phyloP scores from a whole-genome alignment of 225 moss, liverwort and hornwort species.

The Neckera pumila region DNA sequence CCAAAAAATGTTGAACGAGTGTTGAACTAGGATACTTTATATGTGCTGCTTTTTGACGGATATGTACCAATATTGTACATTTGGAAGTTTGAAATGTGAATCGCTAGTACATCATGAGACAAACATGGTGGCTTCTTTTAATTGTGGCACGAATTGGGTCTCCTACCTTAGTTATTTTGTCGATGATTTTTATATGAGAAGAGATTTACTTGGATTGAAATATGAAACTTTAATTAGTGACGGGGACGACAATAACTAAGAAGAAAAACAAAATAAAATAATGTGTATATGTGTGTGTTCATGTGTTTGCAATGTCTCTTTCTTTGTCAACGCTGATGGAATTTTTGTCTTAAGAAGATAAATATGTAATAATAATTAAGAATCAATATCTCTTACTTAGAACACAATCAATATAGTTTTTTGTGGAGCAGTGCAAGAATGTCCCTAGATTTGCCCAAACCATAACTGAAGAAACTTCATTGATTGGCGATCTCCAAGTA shows the following conservation, averaged over 20 bases:
- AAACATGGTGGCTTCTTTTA: neutral
- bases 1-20: neutral
- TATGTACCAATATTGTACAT: neutral
- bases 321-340: too few species aligned
- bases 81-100: neutral
- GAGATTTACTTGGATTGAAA: neutral
- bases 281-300: neutral
- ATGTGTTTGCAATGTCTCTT: neutral
- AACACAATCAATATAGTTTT: neutral
- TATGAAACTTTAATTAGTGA: neutral
- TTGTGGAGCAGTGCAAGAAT: neutral
- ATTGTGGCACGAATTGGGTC: neutral
- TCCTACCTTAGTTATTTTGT: accelerated
- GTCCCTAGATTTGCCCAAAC: neutral
- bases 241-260: accelerated
- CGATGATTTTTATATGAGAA: neutral
- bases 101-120: accelerated
- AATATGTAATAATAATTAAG: neutral
- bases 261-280: neutral
- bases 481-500: neutral
- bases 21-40: neutral
- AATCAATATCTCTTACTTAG: neutral
- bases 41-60: neutral
- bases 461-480: neutral
- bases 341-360: too few species aligned